Base-by-base conservation (phyloP, 2,329 filamentous ascomycete genomes). In the Colletotrichum sp. region DNA sequence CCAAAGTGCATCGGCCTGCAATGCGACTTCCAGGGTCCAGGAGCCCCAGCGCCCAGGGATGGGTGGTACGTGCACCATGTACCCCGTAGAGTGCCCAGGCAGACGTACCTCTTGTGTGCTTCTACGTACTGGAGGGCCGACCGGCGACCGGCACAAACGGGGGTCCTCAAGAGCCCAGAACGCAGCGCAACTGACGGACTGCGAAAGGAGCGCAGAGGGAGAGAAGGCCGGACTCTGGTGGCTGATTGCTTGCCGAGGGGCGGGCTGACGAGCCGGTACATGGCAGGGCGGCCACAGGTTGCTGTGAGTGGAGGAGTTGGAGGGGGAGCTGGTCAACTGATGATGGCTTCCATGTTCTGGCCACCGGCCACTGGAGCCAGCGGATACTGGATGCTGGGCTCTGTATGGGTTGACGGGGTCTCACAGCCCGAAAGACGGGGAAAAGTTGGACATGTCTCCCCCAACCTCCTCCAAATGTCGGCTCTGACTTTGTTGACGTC, bases 401-500 rank as follows among this genome's bases (percentile, higher is more conserved):
- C n/a, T 71, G 57, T 28, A 71, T 55, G 44, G 64, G 55, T 48
- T 55, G 71, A 52, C 44, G 71, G 27, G 28, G 59, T 22, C 64
- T 65, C 65, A 27, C 44, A 68, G 44, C 28, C 36, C n/a, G 22
- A 16, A 11, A 52, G 27, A 52, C 19, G 48, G 22, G 52, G 66
- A 22, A 13, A 34, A 30, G 52, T 25, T 34, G 48, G 48, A 68
- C 44, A 63, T 19, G n/a, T 22, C 39, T 13, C 19, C 34, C 44
- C 74, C 74, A 76, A 39, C 70, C 74, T 69, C 70, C 71, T 63
- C 74, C 59, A 73, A 65, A 44, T 32, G 44, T 75, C 64, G 55
- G 25, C 55, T 39, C 19, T 30, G 34, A 15, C 36, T 39, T 55
- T 44, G 55, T 60, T 30, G 34, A 59, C 36, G 64, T 67, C 64